These are phyloP conservation scores for Globisporangium cederbergense DNA, from an alignment of 352 stramenopile genomes.

Conservation along the genomic window DNA sequence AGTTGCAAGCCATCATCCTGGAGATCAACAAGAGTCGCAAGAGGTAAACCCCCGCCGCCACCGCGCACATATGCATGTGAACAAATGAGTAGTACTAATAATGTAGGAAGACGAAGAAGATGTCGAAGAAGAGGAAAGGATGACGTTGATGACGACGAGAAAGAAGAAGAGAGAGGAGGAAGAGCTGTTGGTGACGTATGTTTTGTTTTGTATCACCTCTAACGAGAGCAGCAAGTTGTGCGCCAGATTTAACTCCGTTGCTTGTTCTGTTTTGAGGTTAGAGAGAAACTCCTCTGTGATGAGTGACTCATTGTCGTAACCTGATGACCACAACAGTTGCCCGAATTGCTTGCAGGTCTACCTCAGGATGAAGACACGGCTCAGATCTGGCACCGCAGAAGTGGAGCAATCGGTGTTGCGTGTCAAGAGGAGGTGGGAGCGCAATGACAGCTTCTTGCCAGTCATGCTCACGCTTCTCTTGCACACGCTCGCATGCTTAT, in stretches of 20 bases:
- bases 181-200: conserved; percentile 4
- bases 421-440: too few relatives aligned
- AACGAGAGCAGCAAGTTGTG: conserved; percentile 3
- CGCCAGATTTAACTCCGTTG: neutral
- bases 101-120: conserved; percentile 4
- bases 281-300: neutral
- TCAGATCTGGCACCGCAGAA: too few relatives aligned
- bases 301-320: neutral
- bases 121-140: neutral
- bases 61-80: conserved; percentile 5
- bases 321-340: too few relatives aligned
- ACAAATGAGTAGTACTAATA: conserved; percentile 11
- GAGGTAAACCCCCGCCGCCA: conserved; percentile 33
- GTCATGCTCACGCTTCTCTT: neutral
- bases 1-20: conserved; percentile 84
- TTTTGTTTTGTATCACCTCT: conserved; percentile 5
- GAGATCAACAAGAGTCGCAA: conserved; percentile 90
- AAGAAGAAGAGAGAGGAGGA: neutral
- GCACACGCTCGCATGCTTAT: neutral
- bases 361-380: too few relatives aligned
- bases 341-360: too few relatives aligned
- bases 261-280: neutral
- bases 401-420: too few relatives aligned
- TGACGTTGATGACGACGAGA: neutral
- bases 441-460: neutral